These are phyloP conservation scores for Lichtheimia ornata DNA, from an alignment of 371 early-diverging fungal species.

Conservation along the genomic window DNA sequence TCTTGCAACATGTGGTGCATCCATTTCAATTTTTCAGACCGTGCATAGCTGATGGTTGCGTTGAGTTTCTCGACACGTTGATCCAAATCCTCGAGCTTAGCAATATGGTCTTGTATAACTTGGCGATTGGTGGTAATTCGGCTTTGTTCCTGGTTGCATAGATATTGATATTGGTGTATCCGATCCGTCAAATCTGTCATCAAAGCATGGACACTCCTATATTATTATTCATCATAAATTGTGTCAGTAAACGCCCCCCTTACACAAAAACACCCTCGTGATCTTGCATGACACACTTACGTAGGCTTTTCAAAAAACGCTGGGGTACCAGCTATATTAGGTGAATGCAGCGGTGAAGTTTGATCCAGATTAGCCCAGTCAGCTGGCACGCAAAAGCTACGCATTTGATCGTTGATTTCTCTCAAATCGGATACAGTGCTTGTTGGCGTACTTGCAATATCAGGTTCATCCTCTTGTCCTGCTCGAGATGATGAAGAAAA, in stretches of 20 bases:
- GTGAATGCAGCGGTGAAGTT: not conserved
- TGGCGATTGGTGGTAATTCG: slow-evolving; percentile 11
- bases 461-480: not conserved
- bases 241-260: too few species aligned
- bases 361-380: slow-evolving; percentile 9
- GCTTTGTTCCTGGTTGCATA: slow-evolving; percentile 10
- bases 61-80: slow-evolving; percentile 15
- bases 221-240: too few species aligned
- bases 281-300: too few species aligned
- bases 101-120: slow-evolving; percentile 11
- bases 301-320: too few species aligned
- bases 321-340: not conserved
- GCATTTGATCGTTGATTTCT: slow-evolving; percentile 14
- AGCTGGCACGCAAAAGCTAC: slow-evolving; percentile 9
- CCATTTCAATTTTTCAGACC: slow-evolving; percentile 12
- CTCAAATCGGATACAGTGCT: not conserved
- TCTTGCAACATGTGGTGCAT: slow-evolving; percentile 9
- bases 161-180: slow-evolving; percentile 11
- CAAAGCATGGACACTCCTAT: not conserved
- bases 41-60: slow-evolving; percentile 7
- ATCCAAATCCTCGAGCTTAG: slow-evolving; percentile 13
- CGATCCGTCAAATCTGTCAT: slow-evolving; percentile 10
- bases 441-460: too few species aligned
- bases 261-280: too few species aligned
- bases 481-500: not conserved